Evolutionary conservation across 164 flowering plant genomes (phyloP), one percentile per base, ranked within the genome.

Genomic region (Santalum album): DNA sequence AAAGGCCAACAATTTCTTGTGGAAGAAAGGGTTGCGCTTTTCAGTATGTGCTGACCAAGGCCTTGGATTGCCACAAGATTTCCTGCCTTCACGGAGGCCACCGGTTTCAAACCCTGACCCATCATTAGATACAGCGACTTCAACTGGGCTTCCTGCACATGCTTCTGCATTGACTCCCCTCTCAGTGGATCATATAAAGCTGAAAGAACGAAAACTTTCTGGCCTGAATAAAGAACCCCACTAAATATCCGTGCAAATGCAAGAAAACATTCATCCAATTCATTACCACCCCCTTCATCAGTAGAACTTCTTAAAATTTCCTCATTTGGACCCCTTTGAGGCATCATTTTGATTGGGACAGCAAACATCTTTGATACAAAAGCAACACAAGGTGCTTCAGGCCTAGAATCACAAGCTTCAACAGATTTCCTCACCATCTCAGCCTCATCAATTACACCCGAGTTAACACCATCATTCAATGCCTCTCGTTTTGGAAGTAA

Each of bases 291-390:
- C 56, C 67, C 62, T 64, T 77, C 87, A 52, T 78, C 82, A 7
- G 51, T 14, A 6, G 27, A 60, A 59, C 69, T 68, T 61, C 61
- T 62, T 25, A 81, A 22, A 44, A 67, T 42, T 63, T 82, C 89
- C 25, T 85, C 90, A 59, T 71, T 26, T 21, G 70, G 66, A 26
- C 78, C 84, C 53, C 64, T 72, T 17, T 64, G 79, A 3, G 96
- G 97, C 44, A 90, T 77, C 77, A 81, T 65, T 72, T 90, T 90
- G 16, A 58, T 25, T 15, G 97, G 96, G 21, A 90, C 75, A 51
- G 96, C 90, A 76, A 87, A 90, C 96, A 90, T 90, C 64, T 87
- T 90, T 21, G 97, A 83, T 3, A 90, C 96, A 72, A 90, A 90
- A 42, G 83, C 94, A 61, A 90, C 80, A 68, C 86, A 83, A 6